Evolutionary conservation across 129 eudicot genomes (phyloP), one percentile per base, ranked within the genome.

Genomic region (Calendula officinalis): DNA sequence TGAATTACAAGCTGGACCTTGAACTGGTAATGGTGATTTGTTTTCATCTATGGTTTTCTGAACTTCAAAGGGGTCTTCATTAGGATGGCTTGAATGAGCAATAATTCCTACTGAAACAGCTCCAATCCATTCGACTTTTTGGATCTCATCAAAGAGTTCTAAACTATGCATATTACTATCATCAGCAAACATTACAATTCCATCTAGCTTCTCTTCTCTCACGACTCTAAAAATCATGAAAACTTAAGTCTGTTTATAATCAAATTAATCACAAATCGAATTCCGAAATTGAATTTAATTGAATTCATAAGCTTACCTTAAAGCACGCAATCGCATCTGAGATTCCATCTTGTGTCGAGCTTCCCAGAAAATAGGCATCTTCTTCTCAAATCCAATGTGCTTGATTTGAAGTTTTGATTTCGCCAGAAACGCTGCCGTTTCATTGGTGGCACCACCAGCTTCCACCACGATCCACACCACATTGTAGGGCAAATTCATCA

Each of bases 91-190:
- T 0, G 89, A 79, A 72, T 92, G 95, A 17, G 81, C 89, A 64
- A 92, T 83, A 72, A 92, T 88, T n/a, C 98, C 98, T 66, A 92
- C 80, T 0, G 98, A 88, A 79, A 85, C 65, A 7, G 98, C 96
- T 41, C 96, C 96, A 5, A 92, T 70, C 91, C 95, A 81, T 61
- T 85, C 85, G 48, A 92, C 95, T 56, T 79, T 92, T 69, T 92
- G 98, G 58, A 90, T 86, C 91, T 92, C 98, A 59, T 92, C 98
- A 71, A 92, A 92, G 39, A 92, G 75, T 69, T 92, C 96, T 78
- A 88, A 48, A 65, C 89, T 81, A 67, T 88, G 96, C 98, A 92
- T 85, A 84, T 92, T 92, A 70, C 96, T 88, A 81, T 92, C 98
- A 68, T 92, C 98, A 2, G 89, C 96, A 81, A 92, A 92, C 82